phyloP scores from a whole-genome alignment of 106 monocot genomes.

The Iris macrosiphon region DNA sequence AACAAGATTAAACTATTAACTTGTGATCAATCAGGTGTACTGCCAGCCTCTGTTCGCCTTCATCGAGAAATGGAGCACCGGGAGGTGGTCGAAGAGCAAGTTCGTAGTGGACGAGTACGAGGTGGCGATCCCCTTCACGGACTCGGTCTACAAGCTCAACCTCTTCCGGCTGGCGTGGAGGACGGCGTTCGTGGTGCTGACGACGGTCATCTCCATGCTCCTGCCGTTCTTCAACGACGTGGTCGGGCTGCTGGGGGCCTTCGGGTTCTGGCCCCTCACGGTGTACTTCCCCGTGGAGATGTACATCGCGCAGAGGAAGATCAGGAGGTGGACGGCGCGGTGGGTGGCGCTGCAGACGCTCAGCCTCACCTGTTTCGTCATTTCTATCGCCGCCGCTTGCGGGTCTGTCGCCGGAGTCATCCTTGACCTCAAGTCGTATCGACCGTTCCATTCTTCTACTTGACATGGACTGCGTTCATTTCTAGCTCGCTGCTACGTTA shows the following conservation, averaged over 20 bases:
- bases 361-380: slow-evolving; percentile 13
- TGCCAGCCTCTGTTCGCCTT: slow-evolving; percentile 12
- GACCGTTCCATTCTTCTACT: neutral
- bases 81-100: slow-evolving; percentile 8
- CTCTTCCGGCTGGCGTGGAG: slow-evolving; percentile 16
- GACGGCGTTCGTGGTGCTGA: slow-evolving; percentile 5
- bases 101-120: slow-evolving; percentile 5
- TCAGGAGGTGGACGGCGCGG: neutral
- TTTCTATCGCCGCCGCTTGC: slow-evolving; percentile 10
- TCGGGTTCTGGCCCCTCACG: slow-evolving; percentile 15
- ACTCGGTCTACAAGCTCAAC: slow-evolving; percentile 3
- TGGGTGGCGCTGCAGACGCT: slow-evolving; percentile 5
- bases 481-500: too few species aligned
- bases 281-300: slow-evolving; percentile 18
- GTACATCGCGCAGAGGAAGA: slow-evolving; percentile 19
- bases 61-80: slow-evolving; percentile 4
- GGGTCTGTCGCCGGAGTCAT: slow-evolving; percentile 12
- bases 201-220: slow-evolving; percentile 12
- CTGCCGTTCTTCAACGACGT: slow-evolving; percentile 23
- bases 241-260: slow-evolving; percentile 10
- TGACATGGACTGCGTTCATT: neutral
- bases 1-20: too few species aligned
- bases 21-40: too few species aligned
- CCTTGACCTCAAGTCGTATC: slow-evolving; percentile 5
- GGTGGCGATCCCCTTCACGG: slow-evolving; percentile 4